Conservation (phyloP, 129 eudicot species). For the Saussurea involucrata region DNA sequence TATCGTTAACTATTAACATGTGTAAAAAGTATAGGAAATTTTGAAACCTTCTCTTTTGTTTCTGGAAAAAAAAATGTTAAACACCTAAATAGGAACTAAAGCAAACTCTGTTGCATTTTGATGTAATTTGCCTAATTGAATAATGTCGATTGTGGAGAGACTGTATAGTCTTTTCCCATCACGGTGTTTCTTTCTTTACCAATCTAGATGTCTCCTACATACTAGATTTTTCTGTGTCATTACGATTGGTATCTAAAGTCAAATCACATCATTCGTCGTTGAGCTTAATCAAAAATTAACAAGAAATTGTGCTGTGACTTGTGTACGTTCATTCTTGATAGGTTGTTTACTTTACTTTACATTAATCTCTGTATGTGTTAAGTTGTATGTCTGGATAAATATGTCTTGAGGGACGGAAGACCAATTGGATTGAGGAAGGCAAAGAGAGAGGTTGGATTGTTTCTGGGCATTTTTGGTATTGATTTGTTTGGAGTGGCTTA, state of each 20-base stretch:
- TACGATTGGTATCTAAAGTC: not conserved
- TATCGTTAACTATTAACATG: not conserved
- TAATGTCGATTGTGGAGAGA: not conserved
- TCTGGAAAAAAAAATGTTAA: not conserved
- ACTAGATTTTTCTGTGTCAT: not conserved
- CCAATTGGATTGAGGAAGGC: no score
- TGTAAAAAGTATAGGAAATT: not conserved
- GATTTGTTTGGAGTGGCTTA: no score
- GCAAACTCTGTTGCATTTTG: not conserved
- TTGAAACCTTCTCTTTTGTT: not conserved
- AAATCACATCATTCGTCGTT: not conserved
- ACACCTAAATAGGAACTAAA: not conserved
- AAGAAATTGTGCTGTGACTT: not conserved
- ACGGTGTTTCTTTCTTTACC: not conserved
- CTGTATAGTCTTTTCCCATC: not conserved
- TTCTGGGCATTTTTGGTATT: no score
- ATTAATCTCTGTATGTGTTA: no score
- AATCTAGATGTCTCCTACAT: not conserved
- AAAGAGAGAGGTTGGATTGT: no score
- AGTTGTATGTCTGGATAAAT: no score
- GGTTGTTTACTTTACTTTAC: no score
- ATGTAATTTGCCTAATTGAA: not conserved
- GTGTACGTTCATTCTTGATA: not conserved
- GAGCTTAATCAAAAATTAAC: not conserved
- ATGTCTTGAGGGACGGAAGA: no score